Base-by-base conservation (phyloP, 1,284 basidiomycete species). In the Puccinia novopanici region DNA sequence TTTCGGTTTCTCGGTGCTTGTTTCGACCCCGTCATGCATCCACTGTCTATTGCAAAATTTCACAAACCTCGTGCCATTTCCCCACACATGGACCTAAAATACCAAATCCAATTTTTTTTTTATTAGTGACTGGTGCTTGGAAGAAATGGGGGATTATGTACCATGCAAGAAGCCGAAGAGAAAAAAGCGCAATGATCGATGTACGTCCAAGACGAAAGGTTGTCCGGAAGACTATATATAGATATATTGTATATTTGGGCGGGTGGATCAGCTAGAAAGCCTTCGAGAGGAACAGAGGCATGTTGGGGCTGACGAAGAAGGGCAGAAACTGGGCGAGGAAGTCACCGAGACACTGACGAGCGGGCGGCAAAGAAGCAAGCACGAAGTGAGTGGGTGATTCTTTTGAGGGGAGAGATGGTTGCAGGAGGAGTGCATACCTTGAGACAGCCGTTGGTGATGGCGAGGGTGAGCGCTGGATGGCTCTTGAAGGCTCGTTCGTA, bases 21-120 rank as follows among this genome's bases (percentile, higher is more conserved):
- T 13, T 54, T 55, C 19, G 34, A 52, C 19, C 6, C 15, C 27
- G 52, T 72, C 27, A 27, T n/a, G 6, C 13, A 10, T n/a, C 10
- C 4, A 24, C 3, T 27, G n/a, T 13, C n/a, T 22, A 30, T 54
- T 10, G 19, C 30, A 40, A 73, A 48, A 19, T 13, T 2, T 2
- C 10, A 37, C 17, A 30, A 72, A 77, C 75, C 50, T 77, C 61
- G 42, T 77, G 75, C 75, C 75, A 77, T 55, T 77, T 77, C 34
- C 75, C 75, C 13, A 77, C 50, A 55, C 75, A 77, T n/a, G 75
- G 75, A n/a, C 75, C 75, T 77, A 37, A 59, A 27, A 42, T 22
- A 37, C 30, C 37, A 15, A 17, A 13, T 17, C 5, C 19, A 50
- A 17, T 27, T 22, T 22, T 27, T 52, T 70, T 17, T 27, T 24